Evolutionary conservation across 768 basidiomycete species (phyloP), one percentile per base, ranked within the genome.

Genomic region (Lactarius tabidus): DNA sequence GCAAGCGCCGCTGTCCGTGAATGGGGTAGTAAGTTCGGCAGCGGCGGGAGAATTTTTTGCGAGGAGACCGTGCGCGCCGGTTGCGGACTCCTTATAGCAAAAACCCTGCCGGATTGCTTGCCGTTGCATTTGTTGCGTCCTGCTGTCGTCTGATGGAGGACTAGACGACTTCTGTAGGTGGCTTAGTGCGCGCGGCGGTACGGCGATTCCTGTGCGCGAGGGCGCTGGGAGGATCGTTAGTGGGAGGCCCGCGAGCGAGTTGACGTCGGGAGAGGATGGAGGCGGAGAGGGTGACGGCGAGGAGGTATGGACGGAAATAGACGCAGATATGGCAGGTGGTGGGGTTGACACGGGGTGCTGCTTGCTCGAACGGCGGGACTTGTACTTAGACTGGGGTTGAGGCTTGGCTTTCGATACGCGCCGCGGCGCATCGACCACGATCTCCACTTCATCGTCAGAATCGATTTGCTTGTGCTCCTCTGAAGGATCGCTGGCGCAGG

Each of bases 61-160:
- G 60, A 62, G 65, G 65, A 62, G 57, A 58, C 65, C 65, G 65
- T 54, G 60, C 39, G 60, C 65, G 65, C 65, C 57, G 41, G 35
- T 20, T 33, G 41, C 65, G 60, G 57, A 20, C 56, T 28, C 60
- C 60, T 62, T 57, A 66, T 43, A 3, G 18, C 35, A 33, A 62
- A 66, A 66, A 62, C 12, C 60, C 65, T 62, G 57, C 60, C 14
- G 26, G 51, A 36, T 26, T 1, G 10, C 39, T 10, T 17, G 7
- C 20, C 17, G 43, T 6, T 48, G 26, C 38, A 3, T 36, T 14
- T 35, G 20, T n/a, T 29, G 6, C n/a, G 20, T 20, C 10, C n/a
- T 45, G n/a, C 10, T 10, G 8, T 12, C 38, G 28, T 51, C 48
- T n/a, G 26, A 14, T 15, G 38, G 35, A 9, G 60, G 60, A 41